Evolutionary conservation across 1,284 basidiomycete genomes (phyloP).

Genomic region (Crepidotus sp.): DNA sequence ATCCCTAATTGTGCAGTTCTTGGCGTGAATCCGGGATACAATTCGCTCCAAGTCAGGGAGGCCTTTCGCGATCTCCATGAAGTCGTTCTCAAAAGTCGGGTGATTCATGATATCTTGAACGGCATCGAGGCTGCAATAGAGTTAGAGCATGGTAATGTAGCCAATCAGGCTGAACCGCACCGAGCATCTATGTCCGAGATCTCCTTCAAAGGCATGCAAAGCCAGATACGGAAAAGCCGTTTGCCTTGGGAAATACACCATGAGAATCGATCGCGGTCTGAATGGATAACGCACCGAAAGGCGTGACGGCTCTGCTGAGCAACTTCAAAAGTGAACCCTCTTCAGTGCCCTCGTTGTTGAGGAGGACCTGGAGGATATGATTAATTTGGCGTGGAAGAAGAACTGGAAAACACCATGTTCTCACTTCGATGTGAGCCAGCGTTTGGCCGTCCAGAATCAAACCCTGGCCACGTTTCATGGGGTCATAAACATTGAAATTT

Average conservation of each 20-base stretch:
- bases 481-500: constrained; percentile 96
- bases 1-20: constrained; percentile 77
- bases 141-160: constrained; percentile 7
- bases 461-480: constrained; percentile 78
- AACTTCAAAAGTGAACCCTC: constrained; percentile 83
- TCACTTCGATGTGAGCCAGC: constrained; percentile 84
- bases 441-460: constrained; percentile 84
- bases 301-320: constrained; percentile 79
- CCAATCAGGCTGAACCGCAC: constrained; percentile 30
- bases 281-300: constrained; percentile 57
- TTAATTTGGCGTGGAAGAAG: constrained; percentile 2
- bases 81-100: constrained; percentile 66
- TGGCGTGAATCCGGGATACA: constrained; percentile 88
- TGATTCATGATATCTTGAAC: constrained; percentile 82
- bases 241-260: constrained; percentile 49
- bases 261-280: constrained; percentile 6
- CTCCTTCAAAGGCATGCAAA: constrained; percentile 81
- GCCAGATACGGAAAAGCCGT: constrained; percentile 88
- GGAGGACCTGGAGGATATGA: constrained; percentile 47
- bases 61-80: constrained; percentile 67
- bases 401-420: constrained; percentile 3
- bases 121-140: constrained; percentile 66
- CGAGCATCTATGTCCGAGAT: constrained; percentile 80
- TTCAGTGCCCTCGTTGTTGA: constrained; percentile 86
- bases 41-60: constrained; percentile 91